Base-by-base conservation (phyloP, 371 early-diverging fungal genomes). In the Nematocida ausubeli region DNA sequence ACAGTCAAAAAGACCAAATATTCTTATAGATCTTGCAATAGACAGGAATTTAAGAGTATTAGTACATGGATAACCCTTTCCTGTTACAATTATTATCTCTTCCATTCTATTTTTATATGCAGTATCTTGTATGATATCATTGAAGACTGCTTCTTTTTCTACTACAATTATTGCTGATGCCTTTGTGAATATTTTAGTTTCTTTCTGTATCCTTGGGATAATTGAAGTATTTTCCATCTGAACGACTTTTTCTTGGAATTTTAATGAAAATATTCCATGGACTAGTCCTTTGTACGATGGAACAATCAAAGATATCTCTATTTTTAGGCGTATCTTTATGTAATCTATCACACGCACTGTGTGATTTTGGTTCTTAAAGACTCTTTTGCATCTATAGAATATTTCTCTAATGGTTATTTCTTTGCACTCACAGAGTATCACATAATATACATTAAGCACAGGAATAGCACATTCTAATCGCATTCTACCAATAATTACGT, bases 121-220 rank as follows among this genome's bases (percentile, higher is more conserved):
- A 12, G 26, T 26, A 44, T 54, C 40, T 30, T 78, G 30, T 16
- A 69, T 24, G 28, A 82, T 75, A 34, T 47, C 52, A 14, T 37
- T 66, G 40, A 86, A 82, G 2, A 85, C 55, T 34, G 82, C 78
- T 32, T 86, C 86, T 69, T 86, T 86, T 57, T 86, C 86, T 32
- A 86, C 72, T 22, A 86, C 82, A 26, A 86, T 3, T 34, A 81
- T 42, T 5, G 35, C 60, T 24, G 54, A 47, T n/a, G 40, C 12
- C 7, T 19, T 32, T 26, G 28, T 40, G 16, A 67, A 26, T 34
- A 83, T 57, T 51, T 60, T 52, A 6, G 22, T 28, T 6, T 71
- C 60, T 0, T 44, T 16, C 19, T 44, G n/a, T 71, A 85, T 82
- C 6, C 81, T 71, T 4, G 86, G 86, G 34, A 86, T 86, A n/a